Base-by-base conservation (phyloP, 306 rosid species). In the Quercus cerris region DNA sequence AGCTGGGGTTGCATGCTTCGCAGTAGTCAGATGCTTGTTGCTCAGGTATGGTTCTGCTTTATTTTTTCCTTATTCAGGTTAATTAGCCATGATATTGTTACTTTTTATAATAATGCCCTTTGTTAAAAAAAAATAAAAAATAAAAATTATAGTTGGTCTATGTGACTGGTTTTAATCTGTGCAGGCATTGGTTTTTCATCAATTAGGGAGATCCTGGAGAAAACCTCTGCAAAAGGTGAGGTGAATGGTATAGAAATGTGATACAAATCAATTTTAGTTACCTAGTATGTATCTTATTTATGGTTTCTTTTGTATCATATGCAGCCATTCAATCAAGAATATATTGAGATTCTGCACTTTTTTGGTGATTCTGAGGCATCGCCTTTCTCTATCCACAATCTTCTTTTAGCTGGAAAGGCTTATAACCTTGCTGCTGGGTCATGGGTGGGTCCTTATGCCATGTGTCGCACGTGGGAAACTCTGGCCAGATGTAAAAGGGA, bases 401-500 rank as follows among this genome's bases (percentile, higher is more conserved):
- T 95, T 82, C 95, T 95, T 77, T 86, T 86, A 74, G 96, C 97
- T 56, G 99, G 99, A 64, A 91, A 84, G 81, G 87, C 88, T 85
- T 95, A 95, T 83, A 90, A 86, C 79, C 94, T 95, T 25, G 92
- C 97, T 71, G 94, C 91, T 73, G 99, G 99, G 66, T 95, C 98
- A 63, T 95, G 99, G 99, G 92, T 95, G 76, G 99, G 99, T 20
- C 99, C 99, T 22, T 95, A 95, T 93, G 99, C 99, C 55, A 90
- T 95, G 96, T 95, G 99, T 81, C 97, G 97, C 69, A 78, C 99
- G 20, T 95, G 94, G 99, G 99, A 91, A 85, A 88, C 93, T 83
- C 89, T 95, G 63, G 89, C 88, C 66, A 89, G 91, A 69, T 81
- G 51, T 73, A 87, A 38, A 75, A 84, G 93, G 78, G 93, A 79